phyloP scores from a whole-genome alignment of 176 grass and related monocot species.

The Phoenix dactylifera region DNA sequence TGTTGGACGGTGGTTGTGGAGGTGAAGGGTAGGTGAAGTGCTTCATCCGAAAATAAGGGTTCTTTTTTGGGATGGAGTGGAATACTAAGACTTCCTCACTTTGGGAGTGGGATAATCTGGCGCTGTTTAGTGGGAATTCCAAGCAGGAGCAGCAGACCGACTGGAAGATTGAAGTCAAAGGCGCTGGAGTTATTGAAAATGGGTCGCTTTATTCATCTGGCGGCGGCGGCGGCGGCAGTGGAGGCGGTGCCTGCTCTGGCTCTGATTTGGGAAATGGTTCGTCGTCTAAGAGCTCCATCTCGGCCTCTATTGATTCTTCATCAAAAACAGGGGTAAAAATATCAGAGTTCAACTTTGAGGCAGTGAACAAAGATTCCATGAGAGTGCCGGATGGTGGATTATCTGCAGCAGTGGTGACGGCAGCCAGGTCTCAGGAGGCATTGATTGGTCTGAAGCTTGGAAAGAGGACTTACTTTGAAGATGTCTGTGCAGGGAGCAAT shows the following conservation, averaged over 20 bases:
- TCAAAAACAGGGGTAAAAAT: background rate
- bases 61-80: constrained; percentile 37
- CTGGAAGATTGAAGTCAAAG: too few species aligned
- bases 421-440: background rate
- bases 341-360: background rate
- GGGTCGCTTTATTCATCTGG: constrained; percentile 16
- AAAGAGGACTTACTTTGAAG: constrained; percentile 4
- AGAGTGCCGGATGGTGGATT: background rate
- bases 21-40: background rate
- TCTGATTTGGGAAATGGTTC: too few species aligned
- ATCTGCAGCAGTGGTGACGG: background rate
- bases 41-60: too few species aligned
- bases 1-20: too few species aligned
- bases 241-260: too few species aligned
- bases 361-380: background rate
- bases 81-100: constrained; percentile 44
- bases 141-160: background rate
- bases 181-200: background rate
- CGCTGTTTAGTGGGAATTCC: constrained; percentile 2
- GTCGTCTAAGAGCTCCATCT: too few species aligned
- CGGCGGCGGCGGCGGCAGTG: background rate
- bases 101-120: constrained; percentile 74
- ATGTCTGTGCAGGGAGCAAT: background rate
- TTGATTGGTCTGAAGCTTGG: constrained; percentile 1
- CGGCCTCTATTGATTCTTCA: constrained; percentile 6